A percentile compares a stretch with the other conserved stretches of the same genome.
Evolutionary conservation across 2,329 filamentous ascomycete species (phyloP).

Genomic region (Ilyonectria robusta): DNA sequence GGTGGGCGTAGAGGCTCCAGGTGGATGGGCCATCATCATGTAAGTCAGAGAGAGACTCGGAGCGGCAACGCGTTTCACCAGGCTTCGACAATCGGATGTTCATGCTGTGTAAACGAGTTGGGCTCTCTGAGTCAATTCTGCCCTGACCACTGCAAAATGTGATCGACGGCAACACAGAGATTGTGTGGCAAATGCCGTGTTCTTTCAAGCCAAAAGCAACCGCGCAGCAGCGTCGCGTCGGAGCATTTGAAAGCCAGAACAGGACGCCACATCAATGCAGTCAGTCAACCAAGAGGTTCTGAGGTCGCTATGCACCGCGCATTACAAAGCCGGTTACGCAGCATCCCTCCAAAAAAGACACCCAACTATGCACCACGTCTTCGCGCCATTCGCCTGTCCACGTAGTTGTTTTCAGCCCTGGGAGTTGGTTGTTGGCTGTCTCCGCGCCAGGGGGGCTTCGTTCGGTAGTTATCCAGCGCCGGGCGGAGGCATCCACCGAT

Average conservation of each 20-base stretch:
- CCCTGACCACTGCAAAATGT: not conserved
- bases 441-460: not conserved
- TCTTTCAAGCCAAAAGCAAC: not conserved
- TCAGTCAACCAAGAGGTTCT: not conserved
- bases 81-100: not conserved
- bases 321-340: not conserved
- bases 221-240: not conserved
- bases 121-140: not conserved
- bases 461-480: slow-evolving; percentile 1
- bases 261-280: not conserved
- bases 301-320: not conserved
- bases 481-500: not conserved
- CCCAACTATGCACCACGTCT: too few relatives aligned
- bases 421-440: not conserved
- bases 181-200: not conserved
- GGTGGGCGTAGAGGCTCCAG: not conserved
- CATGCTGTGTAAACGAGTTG: not conserved
- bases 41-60: not conserved
- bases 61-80: not conserved
- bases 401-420: not conserved
- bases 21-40: not conserved
- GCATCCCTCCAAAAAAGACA: not conserved
- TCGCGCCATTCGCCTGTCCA: not conserved
- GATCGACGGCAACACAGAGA: not conserved
- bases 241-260: not conserved